These are phyloP conservation scores for Aotearoamyces nothofagi DNA, from an alignment of 2,329 filamentous ascomycete genomes.

Conservation along the genomic window DNA sequence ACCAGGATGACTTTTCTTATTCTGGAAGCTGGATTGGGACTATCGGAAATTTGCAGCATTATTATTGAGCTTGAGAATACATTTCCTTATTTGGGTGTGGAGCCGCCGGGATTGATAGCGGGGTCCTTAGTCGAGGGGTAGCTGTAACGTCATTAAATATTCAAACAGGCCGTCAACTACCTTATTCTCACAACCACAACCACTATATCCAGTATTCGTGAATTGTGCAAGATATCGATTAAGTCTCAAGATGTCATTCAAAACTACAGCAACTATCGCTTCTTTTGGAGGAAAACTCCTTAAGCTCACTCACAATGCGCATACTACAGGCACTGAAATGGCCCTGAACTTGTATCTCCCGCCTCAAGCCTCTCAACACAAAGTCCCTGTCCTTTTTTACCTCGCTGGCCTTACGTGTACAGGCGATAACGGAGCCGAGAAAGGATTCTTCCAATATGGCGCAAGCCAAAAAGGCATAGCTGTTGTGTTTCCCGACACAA, in stretches of 20 bases:
- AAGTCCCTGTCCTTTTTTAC: conserved; percentile 79
- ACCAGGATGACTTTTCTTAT: too few species aligned
- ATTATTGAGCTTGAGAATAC: too few species aligned
- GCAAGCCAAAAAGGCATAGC: conserved; percentile 74
- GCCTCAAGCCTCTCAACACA: conserved; percentile 43
- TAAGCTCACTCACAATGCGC: conserved; percentile 78
- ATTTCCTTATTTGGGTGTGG: too few species aligned
- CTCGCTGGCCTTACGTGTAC: conserved; percentile 92
- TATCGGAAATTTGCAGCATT: too few species aligned
- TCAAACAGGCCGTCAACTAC: too few species aligned
- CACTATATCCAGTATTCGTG: too few species aligned
- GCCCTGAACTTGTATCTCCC: conserved; percentile 85
- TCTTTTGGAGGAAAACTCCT: conserved; percentile 89
- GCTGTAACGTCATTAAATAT: too few species aligned
- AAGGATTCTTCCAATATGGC: conserved; percentile 81
- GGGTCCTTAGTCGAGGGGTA: too few species aligned
- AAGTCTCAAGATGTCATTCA: conserved; percentile 57
- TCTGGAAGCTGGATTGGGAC: too few species aligned
- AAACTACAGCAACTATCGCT: conserved; percentile 76
- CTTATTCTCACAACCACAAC: too few species aligned
- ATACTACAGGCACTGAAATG: conserved; percentile 75
- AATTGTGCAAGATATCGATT: too few species aligned
- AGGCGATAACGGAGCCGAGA: conserved; percentile 68
- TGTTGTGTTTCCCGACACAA: conserved; percentile 91
- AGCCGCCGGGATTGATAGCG: too few species aligned